Evolutionary conservation across 352 stramenopile genomes (phyloP).

Genomic region (Globisporangium okanoganense): DNA sequence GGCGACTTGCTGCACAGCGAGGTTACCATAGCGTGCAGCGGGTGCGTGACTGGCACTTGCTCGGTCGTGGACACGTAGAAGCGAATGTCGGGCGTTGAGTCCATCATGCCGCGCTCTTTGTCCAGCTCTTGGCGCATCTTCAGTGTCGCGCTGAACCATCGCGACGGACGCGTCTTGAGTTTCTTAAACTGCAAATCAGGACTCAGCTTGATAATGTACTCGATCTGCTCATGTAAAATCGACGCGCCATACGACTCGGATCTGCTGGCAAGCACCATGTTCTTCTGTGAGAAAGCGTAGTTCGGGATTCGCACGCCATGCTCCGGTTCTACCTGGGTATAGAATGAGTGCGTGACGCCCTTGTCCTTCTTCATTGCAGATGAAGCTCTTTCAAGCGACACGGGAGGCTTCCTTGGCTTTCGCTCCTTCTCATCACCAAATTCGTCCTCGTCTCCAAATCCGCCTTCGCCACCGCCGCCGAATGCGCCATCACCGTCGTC

Average conservation of each 20-base stretch:
- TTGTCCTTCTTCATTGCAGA: constrained; percentile 45
- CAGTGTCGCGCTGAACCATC: constrained; percentile 75
- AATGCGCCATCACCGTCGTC: not conserved
- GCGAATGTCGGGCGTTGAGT: constrained; percentile 63
- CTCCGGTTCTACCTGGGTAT: constrained; percentile 48
- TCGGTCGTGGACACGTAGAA: constrained; percentile 78
- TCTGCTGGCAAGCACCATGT: constrained; percentile 31
- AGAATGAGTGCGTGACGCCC: constrained; percentile 75
- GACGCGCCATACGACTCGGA: constrained; percentile 61
- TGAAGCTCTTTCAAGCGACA: constrained; percentile 37
- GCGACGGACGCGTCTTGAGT: constrained; percentile 50
- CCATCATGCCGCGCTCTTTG: constrained; percentile 52
- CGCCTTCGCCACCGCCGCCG: not conserved
- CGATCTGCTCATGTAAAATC: constrained; percentile 50
- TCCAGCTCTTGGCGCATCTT: constrained; percentile 83
- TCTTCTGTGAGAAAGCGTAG: constrained; percentile 36
- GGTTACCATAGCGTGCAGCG: constrained; percentile 32
- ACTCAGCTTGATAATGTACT: constrained; percentile 65
- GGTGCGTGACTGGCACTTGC: constrained; percentile 44
- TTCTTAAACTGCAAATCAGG: constrained; percentile 54
- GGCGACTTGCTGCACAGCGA: constrained; percentile 27
- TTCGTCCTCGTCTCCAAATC: not conserved
- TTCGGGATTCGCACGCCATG: constrained; percentile 31
- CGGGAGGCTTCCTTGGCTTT: constrained; percentile 13
- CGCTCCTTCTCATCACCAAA: constrained; percentile 6